Evolutionary conservation across 2,329 filamentous ascomycete genomes (phyloP), one percentile per base, ranked within the genome.

Genomic region (Rhynchosporium secalis): DNA sequence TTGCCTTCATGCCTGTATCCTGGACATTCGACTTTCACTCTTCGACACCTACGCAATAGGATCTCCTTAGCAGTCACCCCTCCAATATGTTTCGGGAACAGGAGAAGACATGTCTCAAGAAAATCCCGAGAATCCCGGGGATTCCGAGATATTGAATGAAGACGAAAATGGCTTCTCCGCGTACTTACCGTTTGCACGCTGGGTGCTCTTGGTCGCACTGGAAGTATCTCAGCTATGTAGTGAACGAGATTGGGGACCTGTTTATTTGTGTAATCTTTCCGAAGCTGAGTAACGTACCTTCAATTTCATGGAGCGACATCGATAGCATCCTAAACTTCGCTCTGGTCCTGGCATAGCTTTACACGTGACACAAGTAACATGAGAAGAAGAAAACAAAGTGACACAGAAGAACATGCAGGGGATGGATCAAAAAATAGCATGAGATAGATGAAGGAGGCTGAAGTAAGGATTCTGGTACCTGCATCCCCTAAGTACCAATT

Each of bases 221-320:
- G 26, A 7, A 4, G 9, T 13, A 20, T 10, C 3, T 54, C 41
- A 41, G 51, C 36, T 36, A 36, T 36, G 33, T n/a, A 28, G 43
- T 46, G 3, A 43, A n/a, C 13, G 41, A n/a, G 10, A 5, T 6
- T 5, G 2, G 9, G 12, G 41, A n/a, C 5, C 41, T n/a, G 10
- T n/a, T 4, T 15, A 43, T 12, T 13, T 43, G 41, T n/a, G 20
- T 20, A 20, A 20, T 20, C 1, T 20, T 20, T 20, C 13, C 3
- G 3, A 5, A n/a, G 41, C 41, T 43, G 36, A 2, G 33, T 28
- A 28, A n/a, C 48, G 26, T 15, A 54, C 51, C 51, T 54, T 54
- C 51, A 54, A n/a, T 20, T 54, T 54, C 51, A 54, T 54, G 20
- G 51, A 54, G n/a, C 51, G 33, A 29, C 51, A 54, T 54, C 51